phyloP scores from a whole-genome alignment of 2,329 filamentous ascomycete genomes.

The Metarhizium album region DNA sequence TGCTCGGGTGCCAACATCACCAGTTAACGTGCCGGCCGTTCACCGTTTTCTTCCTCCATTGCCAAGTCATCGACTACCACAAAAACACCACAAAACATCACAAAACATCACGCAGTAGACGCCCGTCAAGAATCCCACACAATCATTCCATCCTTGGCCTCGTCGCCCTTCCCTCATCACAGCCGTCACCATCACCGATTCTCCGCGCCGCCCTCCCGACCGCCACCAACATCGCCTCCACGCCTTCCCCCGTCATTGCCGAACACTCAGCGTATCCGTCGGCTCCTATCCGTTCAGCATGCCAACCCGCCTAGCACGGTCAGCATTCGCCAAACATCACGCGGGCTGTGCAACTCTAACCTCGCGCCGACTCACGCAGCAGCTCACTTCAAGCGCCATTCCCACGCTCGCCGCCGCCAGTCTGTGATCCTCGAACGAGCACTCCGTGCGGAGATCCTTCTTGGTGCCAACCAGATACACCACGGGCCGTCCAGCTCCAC shows the following conservation, averaged over 20 bases:
- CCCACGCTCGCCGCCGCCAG: constrained; percentile 1
- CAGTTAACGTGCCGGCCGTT: too few species aligned
- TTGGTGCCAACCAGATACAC: constrained; percentile 25
- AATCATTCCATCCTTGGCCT: not conserved
- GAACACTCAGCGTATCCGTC: constrained; percentile 25
- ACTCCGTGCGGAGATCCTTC: constrained; percentile 17
- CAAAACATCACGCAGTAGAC: too few species aligned
- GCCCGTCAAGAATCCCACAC: too few species aligned
- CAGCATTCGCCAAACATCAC: not conserved
- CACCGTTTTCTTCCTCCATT: too few species aligned
- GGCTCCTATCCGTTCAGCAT: constrained; percentile 20
- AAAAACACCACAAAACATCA: too few species aligned
- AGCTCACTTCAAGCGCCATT: constrained; percentile 11
- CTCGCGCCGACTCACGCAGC: constrained; percentile 21
- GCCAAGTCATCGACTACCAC: too few species aligned
- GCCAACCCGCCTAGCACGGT: constrained; percentile 19
- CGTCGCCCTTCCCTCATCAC: constrained; percentile 7
- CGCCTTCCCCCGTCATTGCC: constrained; percentile 23
- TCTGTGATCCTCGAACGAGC: constrained; percentile 8
- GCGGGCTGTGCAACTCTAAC: constrained; percentile 12
- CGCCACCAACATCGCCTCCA: constrained; percentile 20
- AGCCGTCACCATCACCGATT: too few species aligned
- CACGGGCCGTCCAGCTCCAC: constrained; percentile 11
- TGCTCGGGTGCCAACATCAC: too few species aligned
- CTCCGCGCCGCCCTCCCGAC: constrained; percentile 13